These are phyloP conservation scores for Zygnema circumcarinatum DNA, from an alignment of 139 green algal genomes.

Conservation along the genomic window DNA sequence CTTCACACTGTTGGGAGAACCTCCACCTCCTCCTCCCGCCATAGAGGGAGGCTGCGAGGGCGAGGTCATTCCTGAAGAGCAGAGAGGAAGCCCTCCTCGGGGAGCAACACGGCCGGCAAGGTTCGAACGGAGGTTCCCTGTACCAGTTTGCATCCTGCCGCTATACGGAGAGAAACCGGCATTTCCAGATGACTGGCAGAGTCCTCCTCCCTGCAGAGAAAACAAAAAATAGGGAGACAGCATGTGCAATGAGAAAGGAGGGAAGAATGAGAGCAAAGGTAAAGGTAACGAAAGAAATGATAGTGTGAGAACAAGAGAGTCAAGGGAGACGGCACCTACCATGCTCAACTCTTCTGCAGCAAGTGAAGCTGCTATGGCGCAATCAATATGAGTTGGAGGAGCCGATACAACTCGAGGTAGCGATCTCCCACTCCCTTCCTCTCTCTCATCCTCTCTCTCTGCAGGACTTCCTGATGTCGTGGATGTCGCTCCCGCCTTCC, in stretches of 20 bases:
- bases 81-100: background rate
- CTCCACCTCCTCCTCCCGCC: background rate
- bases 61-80: too few relatives aligned
- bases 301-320: background rate
- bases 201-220: background rate
- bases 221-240: background rate
- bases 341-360: background rate
- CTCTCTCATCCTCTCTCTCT: conserved; percentile 3
- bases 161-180: background rate
- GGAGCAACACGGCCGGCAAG: background rate
- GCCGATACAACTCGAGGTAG: background rate
- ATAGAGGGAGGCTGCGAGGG: background rate
- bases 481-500: conserved; percentile 66
- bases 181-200: background rate
- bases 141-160: background rate
- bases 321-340: background rate
- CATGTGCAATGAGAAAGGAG: too few relatives aligned
- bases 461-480: background rate
- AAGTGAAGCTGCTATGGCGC: background rate
- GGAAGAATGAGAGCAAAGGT: background rate
- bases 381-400: conserved; percentile 4
- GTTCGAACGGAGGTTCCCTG: background rate
- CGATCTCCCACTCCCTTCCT: background rate
- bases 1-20: conserved; percentile 17
- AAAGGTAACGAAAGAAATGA: background rate